Evolutionary conservation across 2,329 filamentous ascomycete species (phyloP).

Genomic region (Pyrenochaeta sp.): DNA sequence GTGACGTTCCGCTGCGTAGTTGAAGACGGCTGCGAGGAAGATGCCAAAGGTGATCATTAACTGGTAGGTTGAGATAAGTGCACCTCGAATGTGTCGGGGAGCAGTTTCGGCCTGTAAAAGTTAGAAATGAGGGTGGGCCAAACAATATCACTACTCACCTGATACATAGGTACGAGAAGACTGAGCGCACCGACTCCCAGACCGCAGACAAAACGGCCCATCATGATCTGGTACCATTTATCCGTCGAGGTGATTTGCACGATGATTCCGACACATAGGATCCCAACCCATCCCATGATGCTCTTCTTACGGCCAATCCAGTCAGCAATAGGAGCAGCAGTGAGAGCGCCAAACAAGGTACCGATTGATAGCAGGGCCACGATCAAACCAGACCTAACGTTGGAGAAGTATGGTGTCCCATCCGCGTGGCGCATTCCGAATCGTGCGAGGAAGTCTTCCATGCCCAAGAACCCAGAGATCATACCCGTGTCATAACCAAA

Average conservation of each 20-base stretch:
- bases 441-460: slow-evolving; percentile 36
- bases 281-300: slow-evolving; percentile 66
- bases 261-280: slow-evolving; percentile 68
- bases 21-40: slow-evolving; percentile 58
- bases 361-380: slow-evolving; percentile 66
- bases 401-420: slow-evolving; percentile 34
- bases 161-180: slow-evolving; percentile 66
- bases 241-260: slow-evolving; percentile 67
- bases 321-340: slow-evolving; percentile 65
- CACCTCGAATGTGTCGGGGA: slow-evolving; percentile 68
- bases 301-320: slow-evolving; percentile 65
- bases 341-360: slow-evolving; percentile 74
- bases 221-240: slow-evolving; percentile 69
- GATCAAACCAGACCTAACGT: slow-evolving; percentile 38
- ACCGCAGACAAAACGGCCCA: slow-evolving; percentile 68
- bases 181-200: slow-evolving; percentile 69
- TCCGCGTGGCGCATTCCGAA: slow-evolving; percentile 25
- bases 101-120: slow-evolving; percentile 61
- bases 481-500: slow-evolving; percentile 35
- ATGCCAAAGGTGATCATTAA: slow-evolving; percentile 74
- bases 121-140: not conserved
- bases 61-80: slow-evolving; percentile 69
- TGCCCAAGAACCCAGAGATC: slow-evolving; percentile 41
- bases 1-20: slow-evolving; percentile 65
- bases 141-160: slow-evolving; percentile 36